These are phyloP conservation scores for Truncatella angustata DNA, from an alignment of 2,329 filamentous ascomycete species.

Conservation along the genomic window DNA sequence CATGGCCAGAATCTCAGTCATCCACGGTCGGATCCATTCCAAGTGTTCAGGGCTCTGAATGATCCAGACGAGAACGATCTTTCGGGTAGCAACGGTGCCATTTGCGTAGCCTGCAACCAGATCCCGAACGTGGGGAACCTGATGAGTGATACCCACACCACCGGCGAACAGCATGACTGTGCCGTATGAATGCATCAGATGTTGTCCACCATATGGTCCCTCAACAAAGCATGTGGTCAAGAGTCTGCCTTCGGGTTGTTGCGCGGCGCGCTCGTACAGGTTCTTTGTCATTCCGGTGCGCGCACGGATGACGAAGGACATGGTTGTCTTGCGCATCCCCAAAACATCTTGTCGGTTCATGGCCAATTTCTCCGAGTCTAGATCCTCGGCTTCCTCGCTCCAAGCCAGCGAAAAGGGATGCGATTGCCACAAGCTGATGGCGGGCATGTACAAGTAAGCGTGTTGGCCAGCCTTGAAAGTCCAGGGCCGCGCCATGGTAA, in stretches of 20 bases:
- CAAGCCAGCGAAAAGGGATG: slow-evolving; percentile 80
- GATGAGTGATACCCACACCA: slow-evolving; percentile 78
- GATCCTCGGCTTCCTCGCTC: slow-evolving; percentile 63
- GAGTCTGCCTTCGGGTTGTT: slow-evolving; percentile 59
- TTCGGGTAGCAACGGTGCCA: slow-evolving; percentile 68
- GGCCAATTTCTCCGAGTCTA: slow-evolving; percentile 53
- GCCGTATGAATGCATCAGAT: slow-evolving; percentile 71
- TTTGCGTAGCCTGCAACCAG: slow-evolving; percentile 67
- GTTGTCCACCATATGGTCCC: slow-evolving; percentile 74
- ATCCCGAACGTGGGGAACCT: slow-evolving; percentile 71
- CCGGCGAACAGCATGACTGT: slow-evolving; percentile 78
- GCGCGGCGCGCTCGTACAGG: slow-evolving; percentile 66
- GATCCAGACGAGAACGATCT: slow-evolving; percentile 74
- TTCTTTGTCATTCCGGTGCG: slow-evolving; percentile 71
- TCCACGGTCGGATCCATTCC: slow-evolving; percentile 82
- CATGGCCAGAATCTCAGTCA: slow-evolving; percentile 77
- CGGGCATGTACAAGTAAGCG: slow-evolving; percentile 75
- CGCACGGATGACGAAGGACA: slow-evolving; percentile 72
- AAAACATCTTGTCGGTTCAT: slow-evolving; percentile 58
- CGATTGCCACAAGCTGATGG: slow-evolving; percentile 69
- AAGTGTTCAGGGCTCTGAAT: slow-evolving; percentile 78
- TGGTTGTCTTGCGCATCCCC: slow-evolving; percentile 58
- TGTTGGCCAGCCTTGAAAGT: slow-evolving; percentile 73
- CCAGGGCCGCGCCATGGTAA: slow-evolving; percentile 76
- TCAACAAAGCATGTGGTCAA: slow-evolving; percentile 67